Conservation (phyloP, 1,284 basidiomycete genomes). For the Takashimella koratensis region DNA sequence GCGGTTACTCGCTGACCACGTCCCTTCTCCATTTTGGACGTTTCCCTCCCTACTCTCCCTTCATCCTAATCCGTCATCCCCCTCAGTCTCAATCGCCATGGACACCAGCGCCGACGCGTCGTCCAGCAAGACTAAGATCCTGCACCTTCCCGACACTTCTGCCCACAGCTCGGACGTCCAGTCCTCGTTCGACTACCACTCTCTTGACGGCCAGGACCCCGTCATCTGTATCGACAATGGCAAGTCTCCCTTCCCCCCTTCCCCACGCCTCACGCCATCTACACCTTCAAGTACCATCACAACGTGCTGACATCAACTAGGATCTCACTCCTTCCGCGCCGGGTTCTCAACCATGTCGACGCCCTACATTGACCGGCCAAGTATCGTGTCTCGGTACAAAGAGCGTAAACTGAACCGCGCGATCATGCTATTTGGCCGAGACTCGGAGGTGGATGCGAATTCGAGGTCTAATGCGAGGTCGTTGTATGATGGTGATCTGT, state of each 20-base stretch:
- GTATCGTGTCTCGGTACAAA: constrained; percentile 77
- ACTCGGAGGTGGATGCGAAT: constrained; percentile 75
- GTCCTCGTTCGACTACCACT: constrained; percentile 30
- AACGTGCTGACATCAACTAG: constrained; percentile 23
- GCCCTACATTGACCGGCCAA: constrained; percentile 59
- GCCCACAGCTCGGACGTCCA: constrained; percentile 24
- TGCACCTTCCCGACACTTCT: constrained; percentile 28
- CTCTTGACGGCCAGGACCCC: constrained; percentile 27
- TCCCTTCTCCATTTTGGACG: too few species aligned
- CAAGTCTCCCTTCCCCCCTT: constrained; percentile 16
- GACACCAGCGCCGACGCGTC: not conserved
- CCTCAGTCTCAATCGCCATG: not conserved
- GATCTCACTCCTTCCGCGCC: constrained; percentile 78
- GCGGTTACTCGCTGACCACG: too few species aligned
- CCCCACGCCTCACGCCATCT: not conserved
- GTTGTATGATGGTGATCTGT: constrained; percentile 85
- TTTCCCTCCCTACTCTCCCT: too few species aligned
- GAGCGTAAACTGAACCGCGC: constrained; percentile 78
- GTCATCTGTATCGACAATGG: constrained; percentile 86
- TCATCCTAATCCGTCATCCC: not conserved
- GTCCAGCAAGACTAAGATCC: not conserved
- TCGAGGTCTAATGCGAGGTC: constrained; percentile 70
- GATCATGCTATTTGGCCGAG: constrained; percentile 77
- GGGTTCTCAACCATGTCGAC: constrained; percentile 64
- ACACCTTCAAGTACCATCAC: not conserved